Conservation (phyloP, 2,329 filamentous ascomycete species). For the Aspergillus clavatus region DNA sequence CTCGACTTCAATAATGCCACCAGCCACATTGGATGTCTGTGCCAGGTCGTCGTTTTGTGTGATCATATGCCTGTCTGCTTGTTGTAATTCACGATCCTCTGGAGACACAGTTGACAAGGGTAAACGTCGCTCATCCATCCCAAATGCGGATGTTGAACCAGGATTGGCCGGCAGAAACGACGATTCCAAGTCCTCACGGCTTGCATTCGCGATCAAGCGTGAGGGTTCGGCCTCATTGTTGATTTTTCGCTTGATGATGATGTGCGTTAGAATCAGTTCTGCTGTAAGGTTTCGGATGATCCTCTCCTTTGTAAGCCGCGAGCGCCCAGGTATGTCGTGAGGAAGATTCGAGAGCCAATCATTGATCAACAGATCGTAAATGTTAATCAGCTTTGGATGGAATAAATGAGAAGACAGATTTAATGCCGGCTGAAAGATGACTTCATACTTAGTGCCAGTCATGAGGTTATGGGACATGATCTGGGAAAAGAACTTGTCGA, state of each 20-base stretch:
- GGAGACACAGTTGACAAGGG: neutral
- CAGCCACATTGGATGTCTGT: neutral
- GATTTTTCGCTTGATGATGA: conserved; percentile 20
- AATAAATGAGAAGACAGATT: conserved; percentile 12
- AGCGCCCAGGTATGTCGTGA: conserved; percentile 29
- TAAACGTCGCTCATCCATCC: neutral
- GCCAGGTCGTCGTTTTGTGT: neutral
- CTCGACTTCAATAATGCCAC: neutral
- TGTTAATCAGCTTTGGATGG: conserved; percentile 19
- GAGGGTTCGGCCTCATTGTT: neutral
- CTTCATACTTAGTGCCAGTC: neutral
- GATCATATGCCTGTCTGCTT: neutral
- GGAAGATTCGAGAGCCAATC: conserved; percentile 35
- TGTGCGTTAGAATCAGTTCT: conserved; percentile 34
- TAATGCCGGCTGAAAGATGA: conserved; percentile 16
- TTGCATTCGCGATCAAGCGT: neutral
- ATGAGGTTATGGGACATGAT: neutral
- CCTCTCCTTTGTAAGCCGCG: conserved; percentile 38
- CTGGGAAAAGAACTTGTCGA: conserved; percentile 13
- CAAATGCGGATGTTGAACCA: neutral
- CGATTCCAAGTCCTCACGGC: neutral
- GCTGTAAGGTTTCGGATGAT: conserved; percentile 32
- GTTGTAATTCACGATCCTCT: neutral
- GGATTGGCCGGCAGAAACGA: neutral
- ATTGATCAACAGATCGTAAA: conserved; percentile 35